Percentiles rank a stretch among this genome's conserved stretches.
phyloP scores from a whole-genome alignment of 768 basidiomycete genomes.

The Pulveroboletus sp. region DNA sequence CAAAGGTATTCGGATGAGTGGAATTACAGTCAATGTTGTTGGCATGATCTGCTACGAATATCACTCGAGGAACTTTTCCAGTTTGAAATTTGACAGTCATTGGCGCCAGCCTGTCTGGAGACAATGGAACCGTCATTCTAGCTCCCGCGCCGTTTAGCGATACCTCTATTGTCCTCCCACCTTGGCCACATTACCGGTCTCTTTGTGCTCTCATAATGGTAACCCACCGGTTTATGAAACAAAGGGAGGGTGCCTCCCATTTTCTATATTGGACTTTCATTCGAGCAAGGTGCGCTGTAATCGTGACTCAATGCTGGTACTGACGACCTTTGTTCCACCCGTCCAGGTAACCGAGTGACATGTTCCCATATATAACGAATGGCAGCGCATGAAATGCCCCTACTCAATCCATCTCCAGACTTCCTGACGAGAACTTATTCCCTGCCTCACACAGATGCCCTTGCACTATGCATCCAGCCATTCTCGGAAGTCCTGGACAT shows the following conservation, averaged over 20 bases:
- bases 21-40: background rate
- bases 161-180: conserved; percentile 29
- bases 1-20: conserved; percentile 82
- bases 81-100: background rate
- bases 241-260: conserved; percentile 11
- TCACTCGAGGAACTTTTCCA: background rate
- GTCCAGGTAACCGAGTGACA: conserved; percentile 26
- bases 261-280: conserved; percentile 1
- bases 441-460: conserved; percentile 46
- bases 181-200: conserved; percentile 10
- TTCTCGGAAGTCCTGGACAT: conserved; percentile 55
- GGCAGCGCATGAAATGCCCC: background rate
- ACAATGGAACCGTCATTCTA: conserved; percentile 14
- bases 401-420: conserved; percentile 14
- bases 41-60: background rate
- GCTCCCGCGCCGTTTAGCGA: conserved; percentile 12
- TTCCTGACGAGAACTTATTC: conserved; percentile 7
- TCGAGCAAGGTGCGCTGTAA: background rate
- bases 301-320: conserved; percentile 4
- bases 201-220: conserved; percentile 30
- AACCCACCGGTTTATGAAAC: conserved; percentile 21
- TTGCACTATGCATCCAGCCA: conserved; percentile 62
- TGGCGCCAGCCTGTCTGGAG: background rate
- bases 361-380: conserved; percentile 24
- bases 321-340: conserved; percentile 30